These are phyloP conservation scores for Anthoceros angustus DNA, from an alignment of 225 moss, liverwort and hornwort genomes.

Conservation along the genomic window DNA sequence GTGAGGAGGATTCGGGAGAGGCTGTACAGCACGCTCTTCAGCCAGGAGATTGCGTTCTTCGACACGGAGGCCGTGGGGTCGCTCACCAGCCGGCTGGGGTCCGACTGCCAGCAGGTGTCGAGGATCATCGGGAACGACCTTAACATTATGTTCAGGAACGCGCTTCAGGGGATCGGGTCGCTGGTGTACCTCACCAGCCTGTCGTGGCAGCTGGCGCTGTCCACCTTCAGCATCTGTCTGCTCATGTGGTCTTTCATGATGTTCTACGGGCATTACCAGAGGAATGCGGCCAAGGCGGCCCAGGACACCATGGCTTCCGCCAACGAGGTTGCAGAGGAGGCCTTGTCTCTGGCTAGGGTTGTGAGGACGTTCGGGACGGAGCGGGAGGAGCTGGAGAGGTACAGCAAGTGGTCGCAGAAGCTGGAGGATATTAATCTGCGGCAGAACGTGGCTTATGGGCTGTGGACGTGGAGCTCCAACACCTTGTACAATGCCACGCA, in stretches of 20 bases:
- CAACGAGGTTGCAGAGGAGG: slow-evolving; percentile 93
- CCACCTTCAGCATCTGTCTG: slow-evolving; percentile 66
- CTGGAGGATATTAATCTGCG: slow-evolving; percentile 85
- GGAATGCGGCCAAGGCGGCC: slow-evolving; percentile 56
- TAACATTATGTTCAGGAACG: slow-evolving; percentile 95
- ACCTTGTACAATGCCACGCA: slow-evolving; percentile 89
- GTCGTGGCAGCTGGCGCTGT: slow-evolving; percentile 85
- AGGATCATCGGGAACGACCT: slow-evolving; percentile 94
- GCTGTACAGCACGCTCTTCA: slow-evolving; percentile 51
- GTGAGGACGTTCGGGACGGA: slow-evolving; percentile 96
- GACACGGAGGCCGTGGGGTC: slow-evolving; percentile 86
- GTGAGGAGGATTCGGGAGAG: slow-evolving; percentile 91
- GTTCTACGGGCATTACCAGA: slow-evolving; percentile 94
- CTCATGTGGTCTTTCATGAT: slow-evolving; percentile 71
- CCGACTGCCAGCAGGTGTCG: slow-evolving; percentile 98
- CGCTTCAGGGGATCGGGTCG: slow-evolving; percentile 67
- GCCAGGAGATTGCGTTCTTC: slow-evolving; percentile 92
- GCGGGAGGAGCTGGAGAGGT: slow-evolving; percentile 75
- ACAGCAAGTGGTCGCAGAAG: slow-evolving; percentile 70
- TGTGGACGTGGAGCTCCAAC: slow-evolving; percentile 92
- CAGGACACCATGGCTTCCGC: slow-evolving; percentile 89
- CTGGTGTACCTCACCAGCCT: slow-evolving; percentile 70
- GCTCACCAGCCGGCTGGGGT: slow-evolving; percentile 85
- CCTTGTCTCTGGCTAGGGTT: slow-evolving; percentile 78
- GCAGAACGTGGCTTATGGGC: slow-evolving; percentile 85